phyloP scores from a whole-genome alignment of 306 rosid species.

The Acacia acuminata region DNA sequence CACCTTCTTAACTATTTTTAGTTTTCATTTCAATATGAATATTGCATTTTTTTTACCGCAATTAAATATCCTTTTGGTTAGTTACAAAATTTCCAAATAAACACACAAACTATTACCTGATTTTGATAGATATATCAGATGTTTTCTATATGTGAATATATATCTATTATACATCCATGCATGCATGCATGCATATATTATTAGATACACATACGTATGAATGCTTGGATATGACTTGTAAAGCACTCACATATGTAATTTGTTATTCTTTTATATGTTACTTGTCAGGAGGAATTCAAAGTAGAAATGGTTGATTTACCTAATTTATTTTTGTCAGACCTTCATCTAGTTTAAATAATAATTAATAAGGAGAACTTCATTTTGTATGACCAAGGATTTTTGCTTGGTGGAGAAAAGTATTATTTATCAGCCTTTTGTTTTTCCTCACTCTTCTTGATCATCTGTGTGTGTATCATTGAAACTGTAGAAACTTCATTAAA shows the following conservation, averaged over 20 bases:
- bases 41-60: background rate
- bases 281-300: background rate
- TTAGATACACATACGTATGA: background rate
- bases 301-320: slow-evolving; percentile 13
- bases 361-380: background rate
- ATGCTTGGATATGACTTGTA: background rate
- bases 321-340: background rate
- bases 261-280: slow-evolving; percentile 1
- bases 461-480: slow-evolving; percentile 19
- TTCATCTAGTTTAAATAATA: background rate
- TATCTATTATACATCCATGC: background rate
- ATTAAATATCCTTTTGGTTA: background rate
- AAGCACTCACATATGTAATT: background rate
- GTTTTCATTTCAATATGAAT: slow-evolving; percentile 17
- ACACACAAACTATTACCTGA: background rate
- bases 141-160: background rate
- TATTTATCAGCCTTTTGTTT: background rate
- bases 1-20: background rate
- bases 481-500: slow-evolving; percentile 23
- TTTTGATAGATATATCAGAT: background rate
- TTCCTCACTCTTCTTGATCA: slow-evolving; percentile 4
- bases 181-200: background rate
- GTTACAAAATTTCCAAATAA: slow-evolving; percentile 10
- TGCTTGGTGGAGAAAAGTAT: background rate
- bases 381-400: slow-evolving; percentile 4